phyloP scores from a whole-genome alignment of 768 basidiomycete species.

The Plicaturopsis crispa region DNA sequence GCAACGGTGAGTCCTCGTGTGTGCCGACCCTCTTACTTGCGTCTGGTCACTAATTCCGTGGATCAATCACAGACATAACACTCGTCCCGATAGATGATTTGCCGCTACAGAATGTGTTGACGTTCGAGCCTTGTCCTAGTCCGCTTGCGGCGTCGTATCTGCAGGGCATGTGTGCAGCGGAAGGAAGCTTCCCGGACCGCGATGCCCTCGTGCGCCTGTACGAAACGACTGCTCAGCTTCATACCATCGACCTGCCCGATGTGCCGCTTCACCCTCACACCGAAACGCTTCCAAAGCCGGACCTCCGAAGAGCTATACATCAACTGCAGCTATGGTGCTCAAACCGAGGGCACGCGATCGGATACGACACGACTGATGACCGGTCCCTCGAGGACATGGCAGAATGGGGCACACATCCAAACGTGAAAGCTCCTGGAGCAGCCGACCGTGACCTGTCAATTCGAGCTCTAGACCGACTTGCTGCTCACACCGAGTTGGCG shows the following conservation, averaged over 20 bases:
- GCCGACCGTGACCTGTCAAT: slow-evolving; percentile 5
- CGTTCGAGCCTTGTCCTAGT: slow-evolving; percentile 54
- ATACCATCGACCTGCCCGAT: slow-evolving; percentile 23
- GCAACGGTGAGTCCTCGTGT: slow-evolving; percentile 68
- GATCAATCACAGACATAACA: slow-evolving; percentile 46
- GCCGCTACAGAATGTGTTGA: slow-evolving; percentile 66
- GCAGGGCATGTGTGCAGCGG: slow-evolving; percentile 48
- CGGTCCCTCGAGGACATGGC: slow-evolving; percentile 8
- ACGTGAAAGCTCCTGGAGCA: background rate
- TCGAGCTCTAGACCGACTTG: slow-evolving; percentile 14
- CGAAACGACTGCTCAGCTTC: slow-evolving; percentile 20
- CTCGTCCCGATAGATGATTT: slow-evolving; percentile 68
- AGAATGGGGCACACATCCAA: slow-evolving; percentile 12
- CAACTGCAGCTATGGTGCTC: slow-evolving; percentile 50
- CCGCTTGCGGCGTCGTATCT: slow-evolving; percentile 60
- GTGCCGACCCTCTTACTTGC: slow-evolving; percentile 6
- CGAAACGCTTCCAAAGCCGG: slow-evolving; percentile 27
- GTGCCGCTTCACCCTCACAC: slow-evolving; percentile 23
- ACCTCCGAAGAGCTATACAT: slow-evolving; percentile 62
- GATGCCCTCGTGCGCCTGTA: slow-evolving; percentile 39
- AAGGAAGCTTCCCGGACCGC: slow-evolving; percentile 41
- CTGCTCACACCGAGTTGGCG: slow-evolving; percentile 30
- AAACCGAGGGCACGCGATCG: background rate
- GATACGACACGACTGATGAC: slow-evolving; percentile 1
- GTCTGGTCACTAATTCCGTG: slow-evolving; percentile 4